Evolutionary conservation across 805 yeast genomes (phyloP), one percentile per base, ranked within the genome.

Genomic region (Pichia kluyveri): DNA sequence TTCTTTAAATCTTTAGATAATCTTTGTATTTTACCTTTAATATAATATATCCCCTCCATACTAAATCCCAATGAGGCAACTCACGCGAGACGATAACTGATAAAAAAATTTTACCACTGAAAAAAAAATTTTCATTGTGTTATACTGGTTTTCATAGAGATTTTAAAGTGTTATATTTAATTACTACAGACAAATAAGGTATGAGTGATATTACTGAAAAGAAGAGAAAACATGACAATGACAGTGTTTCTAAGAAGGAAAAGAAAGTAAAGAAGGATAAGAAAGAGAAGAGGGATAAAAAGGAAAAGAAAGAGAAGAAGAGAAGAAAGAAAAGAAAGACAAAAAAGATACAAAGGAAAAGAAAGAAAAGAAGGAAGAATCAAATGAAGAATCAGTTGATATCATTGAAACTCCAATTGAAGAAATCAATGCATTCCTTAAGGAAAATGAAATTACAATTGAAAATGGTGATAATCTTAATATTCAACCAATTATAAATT

Each of bases 371-470:
- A 51, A 62, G 56, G 40, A 60, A 58, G 54, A 51, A 34, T 48
- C 40, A 41, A 26, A 65, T 54, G 47, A 45, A 15, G 12, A 48
- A 23, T n/a, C 38, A 18, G 12, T 47, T 19, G 15, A 40, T 12
- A 42, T 38, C n/a, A 31, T 23, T 38, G 45, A 41, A 14, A 44
- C 43, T 19, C 12, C 37, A 7, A 37, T 76, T 54, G 60, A 74
- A 8, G 87, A 81, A 9, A 68, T 85, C 48, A 82, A 79, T 43
- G 66, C 69, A 8, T 93, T 85, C 61, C 71, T 82, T 54, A 64
- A 71, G 46, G 79, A 75, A 28, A 86, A 90, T 64, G 91, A 85
- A 55, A 90, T 89, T 44, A 74, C 83, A 15, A 76, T 90, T 44
- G 95, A 86, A 54, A 95, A 86, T 60, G 80, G 85, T 32, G 41